phyloP scores from a whole-genome alignment of 495 filamentous ascomycete species.

The Neurospora africana region DNA sequence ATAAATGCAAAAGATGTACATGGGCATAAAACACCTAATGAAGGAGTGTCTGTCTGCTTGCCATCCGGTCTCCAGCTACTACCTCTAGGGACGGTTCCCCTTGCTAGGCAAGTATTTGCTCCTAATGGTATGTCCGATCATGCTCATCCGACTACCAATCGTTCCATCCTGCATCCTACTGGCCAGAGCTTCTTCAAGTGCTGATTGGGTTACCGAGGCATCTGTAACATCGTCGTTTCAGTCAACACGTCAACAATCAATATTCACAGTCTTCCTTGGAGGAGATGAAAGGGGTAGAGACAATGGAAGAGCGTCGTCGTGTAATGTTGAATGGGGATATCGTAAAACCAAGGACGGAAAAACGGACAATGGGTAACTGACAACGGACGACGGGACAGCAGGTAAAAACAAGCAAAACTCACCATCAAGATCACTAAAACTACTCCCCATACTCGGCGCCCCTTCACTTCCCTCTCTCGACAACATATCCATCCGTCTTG shows the following conservation, averaged over 20 bases:
- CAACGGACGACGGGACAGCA: not conserved
- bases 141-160: constrained; percentile 69
- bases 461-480: constrained; percentile 67
- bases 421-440: constrained; percentile 96
- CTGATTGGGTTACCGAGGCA: constrained; percentile 86
- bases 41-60: not conserved
- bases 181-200: constrained; percentile 83
- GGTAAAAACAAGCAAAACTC: constrained; percentile 16
- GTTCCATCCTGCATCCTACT: constrained; percentile 85
- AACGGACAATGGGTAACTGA: not conserved
- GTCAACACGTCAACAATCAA: not conserved
- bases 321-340: too few relatives aligned
- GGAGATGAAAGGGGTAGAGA: not conserved
- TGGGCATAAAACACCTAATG: not conserved
- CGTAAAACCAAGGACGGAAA: too few relatives aligned
- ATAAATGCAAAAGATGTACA: not conserved
- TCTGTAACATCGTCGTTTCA: constrained; percentile 38
- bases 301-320: too few relatives aligned
- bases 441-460: constrained; percentile 93
- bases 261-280: constrained; percentile 4
- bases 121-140: constrained; percentile 56
- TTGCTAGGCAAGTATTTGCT: constrained; percentile 30
- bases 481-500: constrained; percentile 47
- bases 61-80: not conserved
- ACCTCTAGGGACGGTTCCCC: not conserved